Conservation (phyloP, 768 basidiomycete species). For the Russula lepida region DNA sequence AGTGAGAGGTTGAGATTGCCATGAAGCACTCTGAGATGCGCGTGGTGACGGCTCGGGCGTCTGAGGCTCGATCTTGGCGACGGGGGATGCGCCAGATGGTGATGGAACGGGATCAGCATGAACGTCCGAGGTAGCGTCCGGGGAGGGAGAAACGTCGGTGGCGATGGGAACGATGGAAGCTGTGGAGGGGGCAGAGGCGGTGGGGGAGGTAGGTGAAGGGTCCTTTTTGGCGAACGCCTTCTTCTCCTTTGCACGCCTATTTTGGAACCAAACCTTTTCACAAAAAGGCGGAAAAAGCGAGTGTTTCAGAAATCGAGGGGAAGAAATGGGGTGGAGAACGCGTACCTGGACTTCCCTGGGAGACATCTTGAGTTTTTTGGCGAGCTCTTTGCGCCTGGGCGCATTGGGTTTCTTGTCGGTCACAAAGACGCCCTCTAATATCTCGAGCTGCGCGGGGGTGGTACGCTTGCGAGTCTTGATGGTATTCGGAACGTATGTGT, state of each 20-base stretch:
- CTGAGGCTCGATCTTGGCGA: conserved; percentile 16
- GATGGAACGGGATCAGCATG: not conserved
- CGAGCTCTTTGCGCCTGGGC: conserved; percentile 66
- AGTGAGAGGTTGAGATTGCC: conserved; percentile 9
- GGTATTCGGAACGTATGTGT: conserved; percentile 84
- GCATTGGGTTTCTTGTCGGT: conserved; percentile 90
- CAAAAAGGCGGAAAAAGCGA: conserved; percentile 8
- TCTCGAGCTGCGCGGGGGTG: conserved; percentile 77
- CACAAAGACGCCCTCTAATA: conserved; percentile 81
- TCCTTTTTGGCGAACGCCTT: conserved; percentile 24
- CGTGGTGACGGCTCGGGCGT: conserved; percentile 18
- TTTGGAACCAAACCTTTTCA: conserved; percentile 82
- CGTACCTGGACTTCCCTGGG: conserved; percentile 91
- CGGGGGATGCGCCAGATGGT: conserved; percentile 6
- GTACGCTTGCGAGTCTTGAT: conserved; percentile 93
- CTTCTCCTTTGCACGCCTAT: conserved; percentile 84
- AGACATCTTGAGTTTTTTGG: conserved; percentile 82
- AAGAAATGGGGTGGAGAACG: not conserved
- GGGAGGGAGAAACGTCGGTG: not conserved
- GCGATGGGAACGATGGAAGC: not conserved
- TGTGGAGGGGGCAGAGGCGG: not conserved
- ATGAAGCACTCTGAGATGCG: conserved; percentile 1
- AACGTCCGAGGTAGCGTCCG: not conserved
- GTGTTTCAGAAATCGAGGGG: not conserved
- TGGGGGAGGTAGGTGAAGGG: not conserved